Base-by-base conservation (phyloP, 2,329 filamentous ascomycete genomes). In the Sporothrix protearum region DNA sequence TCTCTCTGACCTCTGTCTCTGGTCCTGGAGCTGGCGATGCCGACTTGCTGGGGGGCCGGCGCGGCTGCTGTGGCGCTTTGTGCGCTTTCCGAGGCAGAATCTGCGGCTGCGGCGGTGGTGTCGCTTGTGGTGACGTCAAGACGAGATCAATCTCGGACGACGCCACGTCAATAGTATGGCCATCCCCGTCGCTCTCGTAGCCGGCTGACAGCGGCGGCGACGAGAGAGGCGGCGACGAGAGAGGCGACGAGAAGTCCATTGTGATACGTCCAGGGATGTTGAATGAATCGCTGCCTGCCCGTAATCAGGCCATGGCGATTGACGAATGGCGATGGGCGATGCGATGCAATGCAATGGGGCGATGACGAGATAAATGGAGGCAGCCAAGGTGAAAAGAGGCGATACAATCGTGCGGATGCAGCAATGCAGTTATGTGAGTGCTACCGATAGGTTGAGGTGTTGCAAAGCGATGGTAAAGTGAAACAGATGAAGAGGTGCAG, bases 221-320 rank as follows among this genome's bases (percentile, higher is more conserved):
- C 9, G 71, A 72, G n/a, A 72, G 36, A 1, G 71, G 71, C 7
- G 61, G 68, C 30, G 71, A 72, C 9, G 71, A 72, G n/a, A 72
- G 36, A 1, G 71, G 71, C 7, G n/a, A n/a, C n/a, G 71, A 72
- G 1, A 68, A 72, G 30, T 70, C 59, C 39, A 49, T 69, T 8
- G 33, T 25, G 42, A 42, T 30, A 16, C 19, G 36, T n/a, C n/a
- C n/a, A 12, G 10, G 30, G 39, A 8, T 12, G 64, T 6, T 16
- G 10, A 25, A 10, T 5, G 2, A 6, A 10, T 14, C 14, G 36
- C 10, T n/a, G 5, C 36, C 22, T 45, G 36, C 4, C 59, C 59
- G 22, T 9, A 22, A 45, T 45, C 12, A 57, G 53, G 53, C 53
- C 53, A 57, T 57, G 36, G 36, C 59, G 33, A 42, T 42, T 59